phyloP scores from a whole-genome alignment of 306 rosid species.

The Mimosa bimucronata region DNA sequence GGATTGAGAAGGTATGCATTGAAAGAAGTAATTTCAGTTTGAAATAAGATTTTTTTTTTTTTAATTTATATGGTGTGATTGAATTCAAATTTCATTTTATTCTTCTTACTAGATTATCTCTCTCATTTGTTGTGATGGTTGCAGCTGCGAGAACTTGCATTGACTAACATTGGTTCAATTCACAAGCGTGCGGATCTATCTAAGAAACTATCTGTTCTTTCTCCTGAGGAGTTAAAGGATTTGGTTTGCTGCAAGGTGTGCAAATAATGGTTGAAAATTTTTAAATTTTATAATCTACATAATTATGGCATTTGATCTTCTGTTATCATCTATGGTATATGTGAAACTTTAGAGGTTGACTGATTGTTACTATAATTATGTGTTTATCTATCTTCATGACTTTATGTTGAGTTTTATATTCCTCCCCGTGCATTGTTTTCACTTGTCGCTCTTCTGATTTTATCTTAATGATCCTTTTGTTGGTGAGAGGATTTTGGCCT shows the following conservation, averaged over 20 bases:
- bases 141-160: conserved; percentile 85
- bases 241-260: conserved; percentile 90
- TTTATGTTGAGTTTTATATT: background rate
- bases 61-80: background rate
- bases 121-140: conserved; percentile 39
- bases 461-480: conserved; percentile 4
- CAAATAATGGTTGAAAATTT: conserved; percentile 10
- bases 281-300: background rate
- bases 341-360: conserved; percentile 3
- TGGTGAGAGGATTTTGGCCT: conserved; percentile 4
- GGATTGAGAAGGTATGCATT: conserved; percentile 73
- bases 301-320: conserved; percentile 32
- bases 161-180: conserved; percentile 85
- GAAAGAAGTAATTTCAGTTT: conserved; percentile 22
- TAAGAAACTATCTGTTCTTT: conserved; percentile 83
- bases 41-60: background rate
- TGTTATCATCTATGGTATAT: background rate
- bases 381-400: conserved; percentile 6
- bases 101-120: conserved; percentile 16
- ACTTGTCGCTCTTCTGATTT: background rate
- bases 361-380: conserved; percentile 27
- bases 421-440: conserved; percentile 2
- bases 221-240: conserved; percentile 77
- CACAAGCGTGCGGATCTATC: conserved; percentile 84
- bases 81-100: conserved; percentile 25